Evolutionary conservation across 768 basidiomycete species (phyloP).

Genomic region (Russula olivacea): DNA sequence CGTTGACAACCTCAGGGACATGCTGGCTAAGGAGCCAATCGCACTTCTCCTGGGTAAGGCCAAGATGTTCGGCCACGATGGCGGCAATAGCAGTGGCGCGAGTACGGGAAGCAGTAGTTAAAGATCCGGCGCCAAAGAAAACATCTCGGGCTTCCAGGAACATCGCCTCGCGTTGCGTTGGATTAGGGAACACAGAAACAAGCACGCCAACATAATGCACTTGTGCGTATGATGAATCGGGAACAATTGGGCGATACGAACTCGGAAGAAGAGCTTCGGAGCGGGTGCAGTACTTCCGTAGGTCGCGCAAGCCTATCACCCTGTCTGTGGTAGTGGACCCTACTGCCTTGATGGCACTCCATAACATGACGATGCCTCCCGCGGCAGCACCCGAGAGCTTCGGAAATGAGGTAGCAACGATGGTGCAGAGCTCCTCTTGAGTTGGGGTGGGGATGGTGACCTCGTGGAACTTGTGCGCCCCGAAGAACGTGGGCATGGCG

Average conservation of each 20-base stretch:
- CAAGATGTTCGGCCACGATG: conserved; percentile 56
- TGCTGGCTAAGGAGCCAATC: conserved; percentile 64
- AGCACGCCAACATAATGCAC: conserved; percentile 32
- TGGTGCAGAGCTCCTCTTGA: conserved; percentile 58
- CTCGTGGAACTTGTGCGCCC: conserved; percentile 78
- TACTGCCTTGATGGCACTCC: conserved; percentile 53
- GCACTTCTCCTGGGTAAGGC: conserved; percentile 61
- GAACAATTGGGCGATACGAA: conserved; percentile 40
- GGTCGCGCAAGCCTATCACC: conserved; percentile 68
- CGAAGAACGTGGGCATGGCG: conserved; percentile 67
- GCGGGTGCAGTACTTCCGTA: conserved; percentile 79
- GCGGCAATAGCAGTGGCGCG: conserved; percentile 46
- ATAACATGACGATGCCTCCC: conserved; percentile 55
- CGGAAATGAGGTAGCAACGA: conserved; percentile 64
- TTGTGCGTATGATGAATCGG: conserved; percentile 29
- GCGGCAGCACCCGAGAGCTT: conserved; percentile 47
- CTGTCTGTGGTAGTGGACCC: conserved; percentile 49
- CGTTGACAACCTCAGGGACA: conserved; percentile 59
- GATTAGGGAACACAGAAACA: conserved; percentile 56
- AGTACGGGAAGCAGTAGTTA: conserved; percentile 46
- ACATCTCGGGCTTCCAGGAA: conserved; percentile 86
- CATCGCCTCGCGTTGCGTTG: conserved; percentile 77
- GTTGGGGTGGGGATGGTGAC: conserved; percentile 57
- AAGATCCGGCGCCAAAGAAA: conserved; percentile 72
- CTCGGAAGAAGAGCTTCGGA: conserved; percentile 56